phyloP scores from a whole-genome alignment of 805 yeast genomes.

The Yamadazyma phyllophila region DNA sequence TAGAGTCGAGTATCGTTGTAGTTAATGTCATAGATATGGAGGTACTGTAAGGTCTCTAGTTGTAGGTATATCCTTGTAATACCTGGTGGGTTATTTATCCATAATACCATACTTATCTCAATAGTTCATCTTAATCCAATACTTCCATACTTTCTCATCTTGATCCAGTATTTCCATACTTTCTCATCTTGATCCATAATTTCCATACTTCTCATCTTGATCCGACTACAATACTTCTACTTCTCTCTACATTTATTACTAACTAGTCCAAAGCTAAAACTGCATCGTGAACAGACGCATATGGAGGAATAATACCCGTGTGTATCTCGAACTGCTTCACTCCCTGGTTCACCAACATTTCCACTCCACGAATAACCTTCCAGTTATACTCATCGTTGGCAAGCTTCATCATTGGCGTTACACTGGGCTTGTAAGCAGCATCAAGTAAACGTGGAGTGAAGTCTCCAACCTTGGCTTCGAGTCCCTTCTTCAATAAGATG shows the following conservation, averaged over 20 bases:
- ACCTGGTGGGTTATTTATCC: too few relatives aligned
- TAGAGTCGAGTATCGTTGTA: too few relatives aligned
- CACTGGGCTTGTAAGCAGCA: conserved; percentile 90
- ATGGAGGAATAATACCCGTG: conserved; percentile 68
- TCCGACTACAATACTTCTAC: too few relatives aligned
- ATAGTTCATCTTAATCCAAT: too few relatives aligned
- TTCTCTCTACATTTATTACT: neutral
- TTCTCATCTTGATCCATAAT: too few relatives aligned
- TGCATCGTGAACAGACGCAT: conserved; percentile 57
- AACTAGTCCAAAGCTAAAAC: conserved; percentile 32
- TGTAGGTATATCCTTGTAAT: too few relatives aligned
- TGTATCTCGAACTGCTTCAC: conserved; percentile 79
- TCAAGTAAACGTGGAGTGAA: conserved; percentile 66
- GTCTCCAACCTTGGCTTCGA: conserved; percentile 26
- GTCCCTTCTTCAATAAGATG: conserved; percentile 43
- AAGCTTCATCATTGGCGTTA: conserved; percentile 81
- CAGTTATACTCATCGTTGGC: conserved; percentile 65
- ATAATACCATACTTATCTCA: too few relatives aligned
- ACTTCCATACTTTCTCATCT: too few relatives aligned
- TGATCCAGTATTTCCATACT: too few relatives aligned
- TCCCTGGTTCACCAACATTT: conserved; percentile 93
- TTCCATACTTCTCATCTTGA: too few relatives aligned
- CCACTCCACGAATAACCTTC: conserved; percentile 87
- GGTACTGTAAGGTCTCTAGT: too few relatives aligned
- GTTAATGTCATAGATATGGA: too few relatives aligned